phyloP scores from a whole-genome alignment of 148 eudicot species.

The Vaccinium vitisidaea region DNA sequence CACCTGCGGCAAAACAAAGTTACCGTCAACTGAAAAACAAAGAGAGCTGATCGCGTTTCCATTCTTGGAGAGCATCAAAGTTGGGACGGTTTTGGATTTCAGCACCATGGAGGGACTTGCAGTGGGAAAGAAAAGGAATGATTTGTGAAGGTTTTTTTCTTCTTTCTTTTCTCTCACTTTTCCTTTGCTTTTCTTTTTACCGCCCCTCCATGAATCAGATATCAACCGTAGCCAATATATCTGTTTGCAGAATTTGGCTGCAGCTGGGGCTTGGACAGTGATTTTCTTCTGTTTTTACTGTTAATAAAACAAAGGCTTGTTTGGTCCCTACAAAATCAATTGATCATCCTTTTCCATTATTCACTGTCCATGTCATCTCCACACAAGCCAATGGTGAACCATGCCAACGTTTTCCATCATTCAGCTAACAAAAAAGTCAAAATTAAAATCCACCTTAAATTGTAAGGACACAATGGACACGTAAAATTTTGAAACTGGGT shows the following conservation, averaged over 20 bases:
- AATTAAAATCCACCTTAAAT: no score
- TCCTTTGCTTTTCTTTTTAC: not conserved
- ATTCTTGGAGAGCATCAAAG: not conserved
- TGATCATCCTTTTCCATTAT: no score
- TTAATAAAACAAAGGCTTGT: not conserved
- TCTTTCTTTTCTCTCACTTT: not conserved
- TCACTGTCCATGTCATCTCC: not conserved
- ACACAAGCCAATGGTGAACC: not conserved
- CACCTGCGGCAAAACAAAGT: conserved; percentile 9
- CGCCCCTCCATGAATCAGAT: not conserved
- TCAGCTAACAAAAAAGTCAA: not conserved
- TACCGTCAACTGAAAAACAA: not conserved
- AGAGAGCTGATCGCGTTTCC: not conserved
- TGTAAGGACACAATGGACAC: not conserved
- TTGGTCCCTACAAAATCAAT: not conserved
- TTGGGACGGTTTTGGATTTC: not conserved
- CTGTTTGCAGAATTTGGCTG: not conserved
- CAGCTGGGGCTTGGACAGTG: not conserved
- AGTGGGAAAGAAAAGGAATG: not conserved
- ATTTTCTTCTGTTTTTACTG: not conserved
- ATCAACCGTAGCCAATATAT: not conserved
- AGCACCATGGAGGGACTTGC: not conserved
- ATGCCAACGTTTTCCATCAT: not conserved
- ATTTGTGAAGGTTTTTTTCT: not conserved
- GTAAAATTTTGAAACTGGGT: not conserved